These are phyloP conservation scores for Croton setiger DNA, from an alignment of 441 rosid species.

Conservation along the genomic window DNA sequence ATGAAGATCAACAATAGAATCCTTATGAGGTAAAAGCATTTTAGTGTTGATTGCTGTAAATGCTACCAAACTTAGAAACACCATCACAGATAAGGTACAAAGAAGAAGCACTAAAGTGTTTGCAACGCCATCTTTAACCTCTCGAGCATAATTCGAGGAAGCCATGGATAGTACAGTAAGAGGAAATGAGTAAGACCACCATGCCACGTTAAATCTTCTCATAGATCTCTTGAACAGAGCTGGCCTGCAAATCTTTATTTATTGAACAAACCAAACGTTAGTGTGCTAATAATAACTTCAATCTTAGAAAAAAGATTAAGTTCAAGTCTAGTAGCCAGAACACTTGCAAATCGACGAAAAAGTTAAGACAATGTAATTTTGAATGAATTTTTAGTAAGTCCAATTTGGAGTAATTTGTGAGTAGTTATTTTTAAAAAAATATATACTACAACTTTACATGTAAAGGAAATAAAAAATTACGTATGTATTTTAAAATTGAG, in stretches of 20 bases:
- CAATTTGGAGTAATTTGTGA: too few relatives aligned
- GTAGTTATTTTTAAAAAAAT: too few relatives aligned
- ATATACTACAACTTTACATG: too few relatives aligned
- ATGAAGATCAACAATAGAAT: slow-evolving; percentile 2
- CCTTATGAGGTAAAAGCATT: slow-evolving; percentile 23
- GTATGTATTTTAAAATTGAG: too few relatives aligned
- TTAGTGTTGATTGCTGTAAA: slow-evolving; percentile 28
- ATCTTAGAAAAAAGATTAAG: too few relatives aligned
- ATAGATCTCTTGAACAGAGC: slow-evolving; percentile 36
- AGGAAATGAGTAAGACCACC: slow-evolving; percentile 59
- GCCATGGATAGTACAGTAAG: slow-evolving; percentile 40
- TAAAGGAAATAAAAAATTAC: too few relatives aligned
- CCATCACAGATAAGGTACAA: slow-evolving; percentile 27
- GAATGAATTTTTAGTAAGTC: too few relatives aligned
- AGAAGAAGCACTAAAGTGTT: slow-evolving; percentile 34
- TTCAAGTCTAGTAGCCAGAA: too few relatives aligned
- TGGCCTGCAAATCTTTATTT: slow-evolving; percentile 39
- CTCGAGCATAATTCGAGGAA: slow-evolving; percentile 35
- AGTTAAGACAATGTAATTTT: too few relatives aligned
- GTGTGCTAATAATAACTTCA: too few relatives aligned
- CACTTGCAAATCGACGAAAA: too few relatives aligned
- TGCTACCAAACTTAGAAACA: slow-evolving; percentile 21
- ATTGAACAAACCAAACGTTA: neutral
- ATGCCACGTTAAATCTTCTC: slow-evolving; percentile 42
- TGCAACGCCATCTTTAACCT: slow-evolving; percentile 30